phyloP scores from a whole-genome alignment of 805 yeast genomes.

The Ogataea trehalophila region DNA sequence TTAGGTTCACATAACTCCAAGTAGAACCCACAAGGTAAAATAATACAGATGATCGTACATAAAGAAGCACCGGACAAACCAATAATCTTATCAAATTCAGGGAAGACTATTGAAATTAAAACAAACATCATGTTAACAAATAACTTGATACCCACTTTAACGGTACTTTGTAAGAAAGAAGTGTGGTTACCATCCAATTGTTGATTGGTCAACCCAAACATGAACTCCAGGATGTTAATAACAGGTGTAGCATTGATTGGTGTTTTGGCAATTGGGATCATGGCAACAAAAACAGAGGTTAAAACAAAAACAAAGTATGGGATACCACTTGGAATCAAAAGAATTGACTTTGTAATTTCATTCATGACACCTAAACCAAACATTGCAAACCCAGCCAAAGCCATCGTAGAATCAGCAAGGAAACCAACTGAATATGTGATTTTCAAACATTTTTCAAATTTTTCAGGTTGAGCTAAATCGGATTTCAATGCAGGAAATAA shows the following conservation, averaged over 20 bases:
- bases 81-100: slow-evolving; percentile 79
- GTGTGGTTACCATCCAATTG: slow-evolving; percentile 14
- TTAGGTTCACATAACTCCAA: slow-evolving; percentile 51
- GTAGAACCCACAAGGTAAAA: slow-evolving; percentile 76
- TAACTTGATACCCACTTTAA: slow-evolving; percentile 33
- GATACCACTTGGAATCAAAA: slow-evolving; percentile 55
- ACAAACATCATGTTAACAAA: slow-evolving; percentile 62
- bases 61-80: slow-evolving; percentile 82
- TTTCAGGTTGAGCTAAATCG: slow-evolving; percentile 69
- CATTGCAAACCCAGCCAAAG: slow-evolving; percentile 69
- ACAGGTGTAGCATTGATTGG: slow-evolving; percentile 87
- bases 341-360: slow-evolving; percentile 72
- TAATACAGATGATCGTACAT: slow-evolving; percentile 74
- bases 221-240: slow-evolving; percentile 64
- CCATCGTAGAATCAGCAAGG: slow-evolving; percentile 56
- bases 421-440: slow-evolving; percentile 56
- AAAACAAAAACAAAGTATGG: slow-evolving; percentile 54
- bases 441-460: slow-evolving; percentile 48
- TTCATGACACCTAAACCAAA: slow-evolving; percentile 66
- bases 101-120: slow-evolving; percentile 61
- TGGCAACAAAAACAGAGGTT: slow-evolving; percentile 64
- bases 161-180: slow-evolving; percentile 8
- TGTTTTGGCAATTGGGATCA: slow-evolving; percentile 81
- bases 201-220: slow-evolving; percentile 28
- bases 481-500: slow-evolving; percentile 72